These are phyloP conservation scores for Candida arabinofermentans DNA, from an alignment of 805 yeast genomes.

Conservation along the genomic window DNA sequence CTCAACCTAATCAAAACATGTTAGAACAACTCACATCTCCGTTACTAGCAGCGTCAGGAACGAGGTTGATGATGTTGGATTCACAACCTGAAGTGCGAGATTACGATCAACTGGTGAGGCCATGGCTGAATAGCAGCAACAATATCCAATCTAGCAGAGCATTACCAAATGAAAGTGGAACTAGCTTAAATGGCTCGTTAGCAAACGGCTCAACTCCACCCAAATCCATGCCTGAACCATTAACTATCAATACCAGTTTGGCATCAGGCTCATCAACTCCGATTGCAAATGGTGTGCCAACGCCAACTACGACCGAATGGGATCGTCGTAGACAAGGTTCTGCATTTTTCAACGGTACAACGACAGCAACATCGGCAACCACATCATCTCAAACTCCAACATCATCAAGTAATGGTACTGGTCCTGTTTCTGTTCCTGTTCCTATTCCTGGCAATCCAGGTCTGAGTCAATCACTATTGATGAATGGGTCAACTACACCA, in stretches of 20 bases:
- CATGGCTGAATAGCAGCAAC: constrained; percentile 18
- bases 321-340: constrained; percentile 53
- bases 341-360: constrained; percentile 41
- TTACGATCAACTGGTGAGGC: constrained; percentile 45
- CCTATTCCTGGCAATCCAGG: background rate
- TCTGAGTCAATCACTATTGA: constrained; percentile 7
- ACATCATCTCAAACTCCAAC: constrained; percentile 5
- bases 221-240: constrained; percentile 19
- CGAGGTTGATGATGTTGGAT: constrained; percentile 40
- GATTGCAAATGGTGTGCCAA: constrained; percentile 23
- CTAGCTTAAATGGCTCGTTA: background rate
- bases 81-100: constrained; percentile 34
- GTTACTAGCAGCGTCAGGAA: constrained; percentile 31
- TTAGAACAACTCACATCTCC: constrained; percentile 24
- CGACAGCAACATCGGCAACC: constrained; percentile 7
- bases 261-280: constrained; percentile 14
- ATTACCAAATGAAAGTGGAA: constrained; percentile 1
- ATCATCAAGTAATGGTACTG: constrained; percentile 8
- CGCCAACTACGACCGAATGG: constrained; percentile 34
- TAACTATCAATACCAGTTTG: constrained; percentile 17
- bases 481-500: constrained; percentile 16
- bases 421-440: constrained; percentile 6
- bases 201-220: constrained; percentile 13
- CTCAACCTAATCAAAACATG: constrained; percentile 24
- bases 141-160: constrained; percentile 1